Evolutionary conservation across 768 basidiomycete species (phyloP), one percentile per base, ranked within the genome.

Genomic region (Amanita pseudoporphyria): DNA sequence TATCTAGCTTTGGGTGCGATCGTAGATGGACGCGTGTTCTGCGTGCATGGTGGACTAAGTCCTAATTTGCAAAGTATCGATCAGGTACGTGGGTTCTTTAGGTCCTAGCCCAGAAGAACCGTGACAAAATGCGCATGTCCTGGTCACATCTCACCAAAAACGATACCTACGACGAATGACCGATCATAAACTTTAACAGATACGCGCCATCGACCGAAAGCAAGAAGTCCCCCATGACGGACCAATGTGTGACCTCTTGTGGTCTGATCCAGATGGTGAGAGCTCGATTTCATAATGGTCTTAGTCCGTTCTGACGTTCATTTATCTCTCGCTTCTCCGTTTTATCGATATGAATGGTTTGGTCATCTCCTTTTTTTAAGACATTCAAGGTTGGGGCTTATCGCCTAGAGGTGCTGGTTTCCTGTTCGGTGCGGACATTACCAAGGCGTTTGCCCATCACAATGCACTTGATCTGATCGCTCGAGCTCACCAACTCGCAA

Each of bases 211-310:
- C 58, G 94, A 97, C 71, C 71, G 95, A 30, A 93, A 94, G 64
- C 92, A 95, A 65, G 95, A 98, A 62, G 95, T 98, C 19, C 95
- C 95, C 22, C 95, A 98, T 64, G 95, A 98, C 62, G 95, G 95
- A 10, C 84, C 93, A 6, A 97, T 98, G 95, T 98, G 95, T 61
- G 95, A 98, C 67, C 72, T 98, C 2, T 72, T 98, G n/a, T 98
- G 95, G 95, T 96, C 94, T 52, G 95, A 98, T 71, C 95, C 95
- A 39, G 95, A 98, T 64, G 94, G 93, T 93, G 49, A 56, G 76
- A 62, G n/a, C 31, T 14, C 36, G 19, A 52, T 35, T 38, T 42
- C 49, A 38, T 43, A 16, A 28, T 30, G n/a, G n/a, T 9, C 26
- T 6, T 43, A 43, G 41, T 16, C 14, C 26, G 24, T 42, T 36